Percentiles rank a stretch among this genome's conserved stretches.
Evolutionary conservation across 768 basidiomycete genomes (phyloP).

Genomic region (Panellus pusillus): DNA sequence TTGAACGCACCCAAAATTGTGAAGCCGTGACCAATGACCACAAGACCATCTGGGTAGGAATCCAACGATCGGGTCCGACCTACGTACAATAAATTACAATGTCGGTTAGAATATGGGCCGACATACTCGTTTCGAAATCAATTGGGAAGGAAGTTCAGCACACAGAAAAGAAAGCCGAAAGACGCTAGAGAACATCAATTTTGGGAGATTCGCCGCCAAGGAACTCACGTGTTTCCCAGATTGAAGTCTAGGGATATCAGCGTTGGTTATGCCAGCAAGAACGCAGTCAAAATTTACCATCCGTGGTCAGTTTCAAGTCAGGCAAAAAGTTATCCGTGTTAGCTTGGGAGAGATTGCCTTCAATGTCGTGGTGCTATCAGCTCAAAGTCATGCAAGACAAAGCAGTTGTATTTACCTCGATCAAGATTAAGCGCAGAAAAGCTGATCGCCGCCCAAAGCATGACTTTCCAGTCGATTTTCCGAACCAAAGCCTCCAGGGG

Average conservation of each 20-base stretch:
- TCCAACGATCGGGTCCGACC: constrained; percentile 66
- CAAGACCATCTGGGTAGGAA: constrained; percentile 56
- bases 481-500: constrained; percentile 42
- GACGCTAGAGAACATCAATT: constrained; percentile 23
- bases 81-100: constrained; percentile 17
- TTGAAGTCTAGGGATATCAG: constrained; percentile 45
- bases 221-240: constrained; percentile 43
- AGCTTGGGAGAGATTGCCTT: constrained; percentile 51
- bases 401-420: constrained; percentile 25
- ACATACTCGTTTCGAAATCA: constrained; percentile 57
- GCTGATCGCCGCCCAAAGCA: constrained; percentile 55
- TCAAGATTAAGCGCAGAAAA: constrained; percentile 60
- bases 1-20: constrained; percentile 45
- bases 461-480: constrained; percentile 63
- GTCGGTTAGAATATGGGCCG: neutral
- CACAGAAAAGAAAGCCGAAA: constrained; percentile 51
- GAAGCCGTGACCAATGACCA: constrained; percentile 52
- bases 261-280: neutral
- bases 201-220: neutral
- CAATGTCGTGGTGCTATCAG: too few species aligned
- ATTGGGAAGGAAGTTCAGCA: constrained; percentile 63
- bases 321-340: constrained; percentile 59
- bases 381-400: too few species aligned
- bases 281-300: constrained; percentile 28
- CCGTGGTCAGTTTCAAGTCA: constrained; percentile 53